Evolutionary conservation across 371 early-diverging fungal genomes (phyloP).

Genomic region (Apophysomyces trapeziformis): DNA sequence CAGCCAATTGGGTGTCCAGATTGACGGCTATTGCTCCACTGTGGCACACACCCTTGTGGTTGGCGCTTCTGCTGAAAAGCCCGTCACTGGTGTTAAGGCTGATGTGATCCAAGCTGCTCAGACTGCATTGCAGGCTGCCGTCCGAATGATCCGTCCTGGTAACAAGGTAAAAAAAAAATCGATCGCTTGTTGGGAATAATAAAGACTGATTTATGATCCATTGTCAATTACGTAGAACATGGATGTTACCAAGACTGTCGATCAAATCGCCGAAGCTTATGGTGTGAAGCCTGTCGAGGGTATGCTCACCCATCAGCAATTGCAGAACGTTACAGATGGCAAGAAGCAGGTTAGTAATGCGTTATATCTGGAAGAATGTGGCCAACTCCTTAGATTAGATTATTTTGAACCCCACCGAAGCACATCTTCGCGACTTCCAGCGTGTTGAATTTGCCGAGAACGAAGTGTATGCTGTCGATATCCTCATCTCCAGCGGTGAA

Average conservation of each 20-base stretch:
- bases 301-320: conserved; percentile 88
- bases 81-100: conserved; percentile 86
- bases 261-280: conserved; percentile 80
- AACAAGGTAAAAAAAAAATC: conserved; percentile 53
- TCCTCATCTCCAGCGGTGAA: conserved; percentile 86
- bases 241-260: conserved; percentile 83
- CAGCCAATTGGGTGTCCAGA: conserved; percentile 92
- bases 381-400: conserved; percentile 46
- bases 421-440: conserved; percentile 76
- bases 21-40: conserved; percentile 92
- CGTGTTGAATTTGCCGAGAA: conserved; percentile 80
- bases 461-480: conserved; percentile 88
- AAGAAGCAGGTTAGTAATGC: conserved; percentile 59
- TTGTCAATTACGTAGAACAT: conserved; percentile 49
- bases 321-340: conserved; percentile 88
- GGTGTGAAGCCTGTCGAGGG: conserved; percentile 90
- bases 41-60: conserved; percentile 91
- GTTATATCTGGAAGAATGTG: neutral
- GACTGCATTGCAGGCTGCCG: conserved; percentile 79
- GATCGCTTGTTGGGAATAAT: neutral
- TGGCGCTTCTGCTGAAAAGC: conserved; percentile 77
- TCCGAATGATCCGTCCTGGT: conserved; percentile 89
- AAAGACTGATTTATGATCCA: neutral
- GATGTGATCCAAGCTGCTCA: conserved; percentile 92
- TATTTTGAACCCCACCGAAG: conserved; percentile 88